These are phyloP conservation scores for Epichloe scottii DNA, from an alignment of 2,329 filamentous ascomycete species.

Conservation along the genomic window DNA sequence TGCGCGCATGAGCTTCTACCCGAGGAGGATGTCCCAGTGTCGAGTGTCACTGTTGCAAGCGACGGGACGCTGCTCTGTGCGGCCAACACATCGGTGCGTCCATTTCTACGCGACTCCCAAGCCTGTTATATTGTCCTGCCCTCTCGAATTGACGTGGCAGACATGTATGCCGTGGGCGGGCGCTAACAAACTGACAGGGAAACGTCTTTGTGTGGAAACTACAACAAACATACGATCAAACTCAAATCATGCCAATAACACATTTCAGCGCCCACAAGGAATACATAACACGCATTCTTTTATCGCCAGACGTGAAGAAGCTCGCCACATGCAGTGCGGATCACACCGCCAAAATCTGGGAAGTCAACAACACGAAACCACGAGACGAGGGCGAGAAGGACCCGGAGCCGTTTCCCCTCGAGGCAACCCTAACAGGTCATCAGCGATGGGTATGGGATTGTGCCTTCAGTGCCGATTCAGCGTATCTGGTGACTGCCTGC, in stretches of 20 bases:
- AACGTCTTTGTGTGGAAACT: slow-evolving; percentile 97
- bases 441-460: slow-evolving; percentile 98
- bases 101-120: too few species aligned
- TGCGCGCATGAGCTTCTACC: slow-evolving; percentile 94
- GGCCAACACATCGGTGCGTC: slow-evolving; percentile 70
- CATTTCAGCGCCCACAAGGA: slow-evolving; percentile 85
- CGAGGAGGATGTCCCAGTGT: slow-evolving; percentile 86
- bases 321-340: slow-evolving; percentile 89
- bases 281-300: slow-evolving; percentile 82
- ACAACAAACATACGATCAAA: slow-evolving; percentile 69
- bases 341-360: slow-evolving; percentile 93
- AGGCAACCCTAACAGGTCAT: slow-evolving; percentile 79
- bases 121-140: too few species aligned
- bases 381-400: slow-evolving; percentile 20
- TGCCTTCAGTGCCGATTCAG: slow-evolving; percentile 84
- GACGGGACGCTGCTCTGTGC: slow-evolving; percentile 89
- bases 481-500: slow-evolving; percentile 86
- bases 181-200: slow-evolving; percentile 42
- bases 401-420: slow-evolving; percentile 58
- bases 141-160: not conserved
- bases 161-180: too few species aligned
- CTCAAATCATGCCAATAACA: slow-evolving; percentile 73
- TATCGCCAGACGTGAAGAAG: slow-evolving; percentile 88
- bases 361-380: slow-evolving; percentile 59
- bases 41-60: slow-evolving; percentile 89